phyloP scores from a whole-genome alignment of 2,329 filamentous ascomycete species.

The Westerdykella aurantiaca region DNA sequence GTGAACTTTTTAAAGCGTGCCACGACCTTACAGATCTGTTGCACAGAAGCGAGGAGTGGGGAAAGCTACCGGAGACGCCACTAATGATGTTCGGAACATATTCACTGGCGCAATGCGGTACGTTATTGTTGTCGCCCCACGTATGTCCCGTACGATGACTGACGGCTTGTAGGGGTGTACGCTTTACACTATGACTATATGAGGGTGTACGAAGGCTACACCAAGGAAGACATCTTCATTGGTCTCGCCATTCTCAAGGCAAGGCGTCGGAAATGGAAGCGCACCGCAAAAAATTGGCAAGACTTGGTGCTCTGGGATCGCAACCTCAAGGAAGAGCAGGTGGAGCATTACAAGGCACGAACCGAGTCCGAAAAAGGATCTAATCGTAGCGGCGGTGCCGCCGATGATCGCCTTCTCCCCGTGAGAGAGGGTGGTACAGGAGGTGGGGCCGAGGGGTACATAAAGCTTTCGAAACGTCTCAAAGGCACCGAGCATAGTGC shows the following conservation, averaged over 20 bases:
- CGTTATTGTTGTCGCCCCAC: conserved; percentile 6
- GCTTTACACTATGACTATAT: neutral
- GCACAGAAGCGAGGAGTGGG: conserved; percentile 54
- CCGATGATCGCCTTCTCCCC: neutral
- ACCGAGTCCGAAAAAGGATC: neutral
- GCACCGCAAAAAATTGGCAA: neutral
- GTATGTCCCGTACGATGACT: neutral
- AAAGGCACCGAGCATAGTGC: too few relatives aligned
- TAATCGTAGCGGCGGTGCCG: neutral
- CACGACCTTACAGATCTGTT: conserved; percentile 61
- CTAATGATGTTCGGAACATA: conserved; percentile 63
- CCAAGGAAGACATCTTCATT: neutral
- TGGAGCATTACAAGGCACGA: neutral
- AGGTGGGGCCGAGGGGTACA: neutral
- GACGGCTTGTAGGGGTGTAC: neutral
- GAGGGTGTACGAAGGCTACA: neutral
- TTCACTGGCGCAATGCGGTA: conserved; percentile 57
- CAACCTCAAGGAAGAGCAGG: neutral
- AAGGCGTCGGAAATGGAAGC: neutral
- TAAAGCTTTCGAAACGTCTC: too few relatives aligned
- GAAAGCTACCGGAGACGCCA: conserved; percentile 61
- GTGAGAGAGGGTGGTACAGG: neutral
- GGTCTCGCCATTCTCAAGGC: neutral
- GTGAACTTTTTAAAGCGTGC: conserved; percentile 57
- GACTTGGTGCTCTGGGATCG: neutral